phyloP scores from a whole-genome alignment of 768 basidiomycete genomes.

The Boletellus sp. region DNA sequence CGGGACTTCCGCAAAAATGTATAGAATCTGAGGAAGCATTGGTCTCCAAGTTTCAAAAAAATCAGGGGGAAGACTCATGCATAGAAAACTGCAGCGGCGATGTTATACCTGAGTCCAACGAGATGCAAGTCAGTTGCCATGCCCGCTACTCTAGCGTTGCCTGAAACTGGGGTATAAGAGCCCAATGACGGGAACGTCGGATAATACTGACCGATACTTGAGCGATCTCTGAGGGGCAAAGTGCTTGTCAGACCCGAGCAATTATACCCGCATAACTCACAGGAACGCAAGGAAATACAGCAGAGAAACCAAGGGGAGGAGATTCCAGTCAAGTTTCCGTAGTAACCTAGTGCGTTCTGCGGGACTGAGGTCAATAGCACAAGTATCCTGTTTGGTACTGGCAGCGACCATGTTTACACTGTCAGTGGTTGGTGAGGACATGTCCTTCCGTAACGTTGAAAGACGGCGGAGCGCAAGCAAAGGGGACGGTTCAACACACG shows the following conservation, averaged over 20 bases:
- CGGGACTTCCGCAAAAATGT: background rate
- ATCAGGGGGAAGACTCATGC: background rate
- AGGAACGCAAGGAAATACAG: background rate
- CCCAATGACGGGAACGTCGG: background rate
- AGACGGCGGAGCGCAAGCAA: background rate
- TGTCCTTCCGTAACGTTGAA: background rate
- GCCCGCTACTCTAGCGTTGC: background rate
- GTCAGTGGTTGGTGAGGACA: background rate
- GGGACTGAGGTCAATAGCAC: background rate
- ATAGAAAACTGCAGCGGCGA: conserved; percentile 1
- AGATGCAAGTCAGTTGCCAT: background rate
- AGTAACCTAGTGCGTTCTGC: background rate
- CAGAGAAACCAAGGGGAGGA: background rate
- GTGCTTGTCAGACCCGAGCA: background rate
- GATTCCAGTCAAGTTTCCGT: conserved; percentile 2
- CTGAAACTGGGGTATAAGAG: background rate
- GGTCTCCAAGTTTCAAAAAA: background rate
- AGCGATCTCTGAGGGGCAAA: background rate
- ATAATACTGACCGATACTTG: background rate
- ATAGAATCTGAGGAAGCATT: background rate
- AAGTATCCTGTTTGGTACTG: background rate
- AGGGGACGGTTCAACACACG: too few species aligned
- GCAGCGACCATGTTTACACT: background rate
- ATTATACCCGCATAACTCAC: background rate
- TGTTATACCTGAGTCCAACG: conserved; percentile 1